phyloP scores from a whole-genome alignment of 306 rosid species.

The Lathyrus tuberosus region DNA sequence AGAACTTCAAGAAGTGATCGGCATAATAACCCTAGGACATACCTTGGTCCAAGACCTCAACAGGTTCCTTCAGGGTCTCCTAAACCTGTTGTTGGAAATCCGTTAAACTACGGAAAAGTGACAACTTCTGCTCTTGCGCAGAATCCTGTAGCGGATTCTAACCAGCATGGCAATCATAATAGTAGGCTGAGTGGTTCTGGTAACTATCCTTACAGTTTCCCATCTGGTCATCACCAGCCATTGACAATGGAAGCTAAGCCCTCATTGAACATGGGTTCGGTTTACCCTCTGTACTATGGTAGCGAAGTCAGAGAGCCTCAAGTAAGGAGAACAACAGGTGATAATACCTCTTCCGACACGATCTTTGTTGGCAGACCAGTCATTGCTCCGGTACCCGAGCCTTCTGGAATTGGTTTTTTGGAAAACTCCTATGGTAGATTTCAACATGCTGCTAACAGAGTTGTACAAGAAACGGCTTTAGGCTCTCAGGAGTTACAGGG shows the following conservation, averaged over 20 bases:
- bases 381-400: slow-evolving; percentile 52
- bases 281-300: slow-evolving; percentile 82
- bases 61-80: slow-evolving; percentile 59
- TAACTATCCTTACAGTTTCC: slow-evolving; percentile 53
- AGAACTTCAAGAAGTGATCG: slow-evolving; percentile 98
- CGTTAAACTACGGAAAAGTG: slow-evolving; percentile 50
- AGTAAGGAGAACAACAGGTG: slow-evolving; percentile 42
- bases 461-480: slow-evolving; percentile 40
- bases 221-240: slow-evolving; percentile 53
- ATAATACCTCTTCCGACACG: slow-evolving; percentile 46
- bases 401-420: slow-evolving; percentile 47
- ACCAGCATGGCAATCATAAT: slow-evolving; percentile 47
- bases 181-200: slow-evolving; percentile 45
- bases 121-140: slow-evolving; percentile 42
- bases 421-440: slow-evolving; percentile 49
- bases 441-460: slow-evolving; percentile 46
- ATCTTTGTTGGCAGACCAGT: slow-evolving; percentile 80
- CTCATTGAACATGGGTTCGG: slow-evolving; percentile 78
- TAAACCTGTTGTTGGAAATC: slow-evolving; percentile 58
- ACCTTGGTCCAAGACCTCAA: slow-evolving; percentile 72
- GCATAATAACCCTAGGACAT: slow-evolving; percentile 81
- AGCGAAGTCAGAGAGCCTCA: slow-evolving; percentile 52
- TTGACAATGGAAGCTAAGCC: slow-evolving; percentile 51
- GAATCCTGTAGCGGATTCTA: slow-evolving; percentile 54
- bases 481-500: slow-evolving; percentile 54